Evolutionary conservation across 108 stramenopile species (phyloP), one percentile per base, ranked within the genome.

Genomic region (Epipyxis sp.): DNA sequence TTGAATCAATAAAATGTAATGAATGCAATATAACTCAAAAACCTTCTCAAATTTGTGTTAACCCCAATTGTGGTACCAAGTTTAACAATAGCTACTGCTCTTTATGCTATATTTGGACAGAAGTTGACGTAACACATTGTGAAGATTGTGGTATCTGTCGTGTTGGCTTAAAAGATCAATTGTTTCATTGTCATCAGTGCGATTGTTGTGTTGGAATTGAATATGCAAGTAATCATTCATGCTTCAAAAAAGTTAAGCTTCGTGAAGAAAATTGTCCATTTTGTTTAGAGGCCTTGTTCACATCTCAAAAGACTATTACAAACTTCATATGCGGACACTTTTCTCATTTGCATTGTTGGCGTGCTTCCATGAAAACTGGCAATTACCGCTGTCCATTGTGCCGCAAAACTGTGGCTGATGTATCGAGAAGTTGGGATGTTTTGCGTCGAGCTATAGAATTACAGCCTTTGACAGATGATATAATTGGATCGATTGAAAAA

Each of bases 141-240:
- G 25, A 57, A 16, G 54, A 57, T 57, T 57, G 54, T 57, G 54
- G 54, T 57, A 57, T 57, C 54, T 57, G 54, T 57, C 54, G 54
- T 16, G 54, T 57, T 16, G 54, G 54, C 20, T 20, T 20, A 57
- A 25, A 57, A 57, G 54, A 25, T 20, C 20, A 57, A 25, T 16
- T 57, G 54, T 57, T 57, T 16, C 54, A 57, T 57, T 57, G 54
- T 25, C 54, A 57, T 57, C 20, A 16, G 16, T 57, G 54, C 54
- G 54, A 57, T 57, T 57, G 54, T 25, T 57, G 54, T 25, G 16
- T 20, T 25, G 20, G 20, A 20, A 20, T 25, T 25, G 54, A 57
- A 16, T 20, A 20, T 25, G 25, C 25, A 57, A 20, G 20, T 16
- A 57, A 16, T 16, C 54, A 57, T 57, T 57, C 25, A 16, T 57